These are phyloP conservation scores for Oryza meyeriana DNA, from an alignment of 176 grass and related monocot species.

Conservation along the genomic window DNA sequence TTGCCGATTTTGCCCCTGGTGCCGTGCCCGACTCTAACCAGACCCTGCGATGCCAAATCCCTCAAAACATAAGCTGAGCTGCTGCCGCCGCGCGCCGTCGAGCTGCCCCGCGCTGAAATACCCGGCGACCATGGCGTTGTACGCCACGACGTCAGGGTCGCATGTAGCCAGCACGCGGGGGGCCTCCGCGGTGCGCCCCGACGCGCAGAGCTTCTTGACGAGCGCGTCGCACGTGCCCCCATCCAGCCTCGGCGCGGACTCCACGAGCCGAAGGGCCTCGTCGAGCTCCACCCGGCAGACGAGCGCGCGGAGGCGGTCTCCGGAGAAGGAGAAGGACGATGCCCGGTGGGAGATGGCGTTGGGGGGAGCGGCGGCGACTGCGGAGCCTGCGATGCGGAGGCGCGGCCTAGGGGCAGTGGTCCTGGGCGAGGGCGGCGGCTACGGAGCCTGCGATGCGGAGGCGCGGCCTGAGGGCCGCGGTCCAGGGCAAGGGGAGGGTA, in stretches of 20 bases:
- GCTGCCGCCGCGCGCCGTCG: slow-evolving; percentile 34
- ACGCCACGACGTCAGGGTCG: slow-evolving; percentile 35
- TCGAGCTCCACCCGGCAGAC: slow-evolving; percentile 23
- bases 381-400: not conserved
- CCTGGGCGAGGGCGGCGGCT: not conserved
- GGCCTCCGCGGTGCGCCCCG: slow-evolving; percentile 40
- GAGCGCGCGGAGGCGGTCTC: slow-evolving; percentile 33
- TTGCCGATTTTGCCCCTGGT: too few species aligned
- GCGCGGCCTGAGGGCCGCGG: too few species aligned
- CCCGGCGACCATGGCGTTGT: slow-evolving; percentile 42
- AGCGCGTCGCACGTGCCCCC: slow-evolving; percentile 33
- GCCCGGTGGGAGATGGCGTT: slow-evolving; percentile 3
- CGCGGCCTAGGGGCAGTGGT: not conserved
- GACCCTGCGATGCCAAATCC: too few species aligned
- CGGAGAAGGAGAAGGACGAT: not conserved
- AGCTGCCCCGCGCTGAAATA: slow-evolving; percentile 41
- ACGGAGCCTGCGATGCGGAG: too few species aligned
- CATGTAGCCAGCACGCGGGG: slow-evolving; percentile 25
- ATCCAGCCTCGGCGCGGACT: slow-evolving; percentile 4
- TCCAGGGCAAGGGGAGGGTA: too few species aligned
- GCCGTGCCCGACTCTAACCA: too few species aligned
- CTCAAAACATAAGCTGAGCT: too few species aligned
- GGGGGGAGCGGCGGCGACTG: slow-evolving; percentile 11
- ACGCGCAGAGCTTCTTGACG: slow-evolving; percentile 51
- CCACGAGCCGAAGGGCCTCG: slow-evolving; percentile 30